These are phyloP conservation scores for Plasmopara halstedii DNA, from an alignment of 352 stramenopile genomes.

Conservation along the genomic window DNA sequence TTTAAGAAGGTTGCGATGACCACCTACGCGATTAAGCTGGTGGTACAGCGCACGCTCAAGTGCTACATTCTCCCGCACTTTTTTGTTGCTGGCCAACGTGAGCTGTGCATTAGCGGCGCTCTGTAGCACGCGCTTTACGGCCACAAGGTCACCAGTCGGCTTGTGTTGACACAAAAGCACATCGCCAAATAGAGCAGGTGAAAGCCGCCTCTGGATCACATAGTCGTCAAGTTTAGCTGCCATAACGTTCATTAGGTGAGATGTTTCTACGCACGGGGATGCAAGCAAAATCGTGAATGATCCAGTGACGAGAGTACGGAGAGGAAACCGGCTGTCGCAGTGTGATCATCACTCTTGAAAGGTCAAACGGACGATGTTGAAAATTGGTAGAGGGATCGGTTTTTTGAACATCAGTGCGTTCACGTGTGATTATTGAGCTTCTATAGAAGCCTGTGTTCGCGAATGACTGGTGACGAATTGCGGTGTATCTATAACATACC, in stretches of 20 bases:
- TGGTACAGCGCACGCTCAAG: conserved; percentile 68
- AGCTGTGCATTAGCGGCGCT: conserved; percentile 46
- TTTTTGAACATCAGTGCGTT: conserved; percentile 12
- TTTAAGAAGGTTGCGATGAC: conserved; percentile 55
- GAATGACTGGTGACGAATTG: conserved; percentile 2
- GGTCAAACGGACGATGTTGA: conserved; percentile 16
- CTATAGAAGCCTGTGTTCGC: background rate
- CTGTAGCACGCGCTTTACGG: conserved; percentile 74
- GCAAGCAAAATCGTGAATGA: conserved; percentile 18
- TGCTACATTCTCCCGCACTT: conserved; percentile 73
- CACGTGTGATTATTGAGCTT: background rate
- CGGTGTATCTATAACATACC: background rate
- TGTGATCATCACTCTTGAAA: conserved; percentile 16
- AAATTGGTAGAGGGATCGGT: conserved; percentile 18
- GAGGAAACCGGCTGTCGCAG: conserved; percentile 17
- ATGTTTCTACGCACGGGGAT: background rate
- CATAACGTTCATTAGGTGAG: conserved; percentile 7
- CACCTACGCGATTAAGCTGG: conserved; percentile 47
- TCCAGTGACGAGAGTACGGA: background rate
- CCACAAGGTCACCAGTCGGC: conserved; percentile 50
- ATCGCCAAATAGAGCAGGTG: conserved; percentile 71
- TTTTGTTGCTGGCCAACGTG: conserved; percentile 61
- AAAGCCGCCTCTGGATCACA: conserved; percentile 67
- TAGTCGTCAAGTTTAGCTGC: conserved; percentile 69
- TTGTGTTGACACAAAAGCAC: conserved; percentile 70